phyloP scores from a whole-genome alignment of 1,284 basidiomycete species.

The Trichosporon ovoides region DNA sequence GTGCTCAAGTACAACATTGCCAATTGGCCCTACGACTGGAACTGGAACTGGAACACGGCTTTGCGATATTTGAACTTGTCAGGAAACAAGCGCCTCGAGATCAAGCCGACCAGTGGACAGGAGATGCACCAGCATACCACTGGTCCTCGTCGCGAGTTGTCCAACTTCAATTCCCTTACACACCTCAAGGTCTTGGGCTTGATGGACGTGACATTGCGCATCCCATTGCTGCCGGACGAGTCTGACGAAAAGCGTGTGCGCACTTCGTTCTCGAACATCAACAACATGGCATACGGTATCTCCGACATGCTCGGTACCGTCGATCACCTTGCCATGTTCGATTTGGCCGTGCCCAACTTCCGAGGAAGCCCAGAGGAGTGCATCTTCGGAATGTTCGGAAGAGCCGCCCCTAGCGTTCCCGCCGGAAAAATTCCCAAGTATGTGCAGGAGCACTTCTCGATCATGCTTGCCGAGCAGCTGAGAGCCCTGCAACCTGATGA shows the following conservation, averaged over 20 bases:
- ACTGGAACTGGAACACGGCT: conserved; percentile 97
- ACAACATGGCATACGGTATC: conserved; percentile 93
- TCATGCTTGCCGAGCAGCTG: conserved; percentile 60
- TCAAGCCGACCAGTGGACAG: conserved; percentile 61
- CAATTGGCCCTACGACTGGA: conserved; percentile 99
- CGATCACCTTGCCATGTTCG: conserved; percentile 80
- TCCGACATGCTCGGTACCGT: conserved; percentile 80
- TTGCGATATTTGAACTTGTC: conserved; percentile 85
- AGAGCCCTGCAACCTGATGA: conserved; percentile 56
- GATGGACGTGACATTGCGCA: conserved; percentile 94
- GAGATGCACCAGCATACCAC: conserved; percentile 37
- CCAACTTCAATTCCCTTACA: conserved; percentile 78
- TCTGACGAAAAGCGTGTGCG: conserved; percentile 85
- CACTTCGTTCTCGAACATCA: conserved; percentile 84
- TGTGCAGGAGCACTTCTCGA: conserved; percentile 71
- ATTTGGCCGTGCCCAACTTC: conserved; percentile 87
- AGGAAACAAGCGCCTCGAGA: conserved; percentile 81
- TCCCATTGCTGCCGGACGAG: conserved; percentile 81
- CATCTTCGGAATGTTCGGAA: conserved; percentile 95
- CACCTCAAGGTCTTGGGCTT: conserved; percentile 84
- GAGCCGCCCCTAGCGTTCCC: conserved; percentile 58
- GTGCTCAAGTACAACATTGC: conserved; percentile 95
- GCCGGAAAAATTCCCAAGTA: conserved; percentile 58
- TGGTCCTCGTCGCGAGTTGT: conserved; percentile 53
- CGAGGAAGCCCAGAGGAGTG: conserved; percentile 71